These are phyloP conservation scores for Nyctanthes arbortristis DNA, from an alignment of 257 asterid species.

Conservation along the genomic window DNA sequence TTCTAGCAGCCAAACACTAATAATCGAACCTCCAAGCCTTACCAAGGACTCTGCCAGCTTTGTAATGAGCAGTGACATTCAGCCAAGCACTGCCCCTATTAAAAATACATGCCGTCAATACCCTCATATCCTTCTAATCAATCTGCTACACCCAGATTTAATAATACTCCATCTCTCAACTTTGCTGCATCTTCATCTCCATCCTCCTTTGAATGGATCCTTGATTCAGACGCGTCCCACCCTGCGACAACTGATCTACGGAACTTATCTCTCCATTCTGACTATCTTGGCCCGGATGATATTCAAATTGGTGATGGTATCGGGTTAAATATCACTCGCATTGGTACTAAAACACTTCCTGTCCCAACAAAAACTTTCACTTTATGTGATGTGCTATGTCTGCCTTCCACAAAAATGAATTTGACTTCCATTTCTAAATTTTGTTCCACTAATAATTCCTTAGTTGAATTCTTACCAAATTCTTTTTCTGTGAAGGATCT, in stretches of 20 bases:
- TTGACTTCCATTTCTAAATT: constrained; percentile 3
- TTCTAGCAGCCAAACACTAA: too few relatives aligned
- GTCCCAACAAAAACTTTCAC: not conserved
- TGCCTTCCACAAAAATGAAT: not conserved
- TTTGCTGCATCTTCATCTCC: not conserved
- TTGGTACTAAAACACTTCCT: not conserved
- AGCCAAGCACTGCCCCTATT: too few relatives aligned
- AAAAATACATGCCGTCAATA: too few relatives aligned
- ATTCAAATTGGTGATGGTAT: too few relatives aligned
- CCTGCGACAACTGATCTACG: not conserved
- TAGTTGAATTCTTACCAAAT: not conserved
- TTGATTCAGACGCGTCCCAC: not conserved
- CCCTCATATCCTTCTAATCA: too few relatives aligned
- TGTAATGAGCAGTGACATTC: too few relatives aligned
- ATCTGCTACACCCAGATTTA: too few relatives aligned
- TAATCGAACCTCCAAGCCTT: too few relatives aligned
- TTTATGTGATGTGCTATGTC: constrained; percentile 9
- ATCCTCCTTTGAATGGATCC: not conserved
- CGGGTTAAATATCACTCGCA: too few relatives aligned
- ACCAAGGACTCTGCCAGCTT: too few relatives aligned
- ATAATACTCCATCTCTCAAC: too few relatives aligned
- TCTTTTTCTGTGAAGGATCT: constrained; percentile 20
- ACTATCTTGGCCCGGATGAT: not conserved
- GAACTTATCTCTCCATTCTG: not conserved
- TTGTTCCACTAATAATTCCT: constrained; percentile 7